Evolutionary conservation across 2,329 filamentous ascomycete genomes (phyloP), one percentile per base, ranked within the genome.

Genomic region (Passalora sequoiae): DNA sequence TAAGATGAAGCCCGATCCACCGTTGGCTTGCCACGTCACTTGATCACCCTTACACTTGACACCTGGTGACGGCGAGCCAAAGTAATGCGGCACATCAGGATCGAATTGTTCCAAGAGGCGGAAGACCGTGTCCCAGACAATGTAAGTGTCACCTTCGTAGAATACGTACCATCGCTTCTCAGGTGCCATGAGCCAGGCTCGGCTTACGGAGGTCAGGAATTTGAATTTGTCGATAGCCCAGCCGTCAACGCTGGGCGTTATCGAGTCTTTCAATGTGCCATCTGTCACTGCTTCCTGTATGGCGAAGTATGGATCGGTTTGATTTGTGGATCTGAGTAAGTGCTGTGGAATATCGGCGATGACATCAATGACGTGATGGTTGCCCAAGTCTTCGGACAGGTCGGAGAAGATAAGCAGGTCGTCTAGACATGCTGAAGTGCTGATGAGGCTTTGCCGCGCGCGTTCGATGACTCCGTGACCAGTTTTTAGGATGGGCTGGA

Each of bases 221-320:
- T 77, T 77, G 64, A 69, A 76, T 51, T 72, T 72, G 62, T 76
- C 74, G 15, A 74, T 63, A 21, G 57, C 62, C 73, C 73, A 75
- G 3, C 71, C 73, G 61, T 64, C 46, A 8, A 49, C 20, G 4
- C 25, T 36, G 2, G 35, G 32, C 9, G 32, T 27, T 12, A 33
- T 28, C 5, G 32, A 30, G 4, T 38, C 16, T 6, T 37, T 27
- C 6, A 57, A 44, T 1, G 47, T 50, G 16, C 50, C 52, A 24
- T 54, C 53, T 6, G 25, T 31, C 3, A 50, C 47, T 4, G 49
- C 25, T 19, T 43, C 49, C 21, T 53, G 50, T 10, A 50, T 16
- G 2, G 38, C 39, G n/a, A 44, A 42, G 33, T 50, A 54, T 3
- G 46, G 41, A 1, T 38, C 20, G 6, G 48, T 49, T 40, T 54